These are phyloP conservation scores for Cutaneotrichosporon cutaneum DNA, from an alignment of 1,284 basidiomycete genomes.

Conservation along the genomic window DNA sequence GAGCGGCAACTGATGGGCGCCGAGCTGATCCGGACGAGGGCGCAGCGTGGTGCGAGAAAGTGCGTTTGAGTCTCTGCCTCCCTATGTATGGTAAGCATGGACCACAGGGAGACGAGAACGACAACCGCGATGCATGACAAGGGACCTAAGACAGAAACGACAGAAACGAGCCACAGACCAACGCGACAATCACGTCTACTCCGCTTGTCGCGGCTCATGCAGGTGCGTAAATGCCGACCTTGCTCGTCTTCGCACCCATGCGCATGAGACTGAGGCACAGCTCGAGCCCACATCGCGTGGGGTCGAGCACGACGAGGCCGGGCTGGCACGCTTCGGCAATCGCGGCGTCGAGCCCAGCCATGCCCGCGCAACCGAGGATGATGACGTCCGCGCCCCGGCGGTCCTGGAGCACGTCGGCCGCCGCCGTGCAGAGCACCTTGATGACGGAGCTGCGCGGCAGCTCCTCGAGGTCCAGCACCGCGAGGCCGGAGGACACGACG, in stretches of 20 bases:
- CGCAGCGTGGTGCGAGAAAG: too few relatives aligned
- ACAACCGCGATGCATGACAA: not conserved
- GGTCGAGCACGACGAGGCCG: conserved; percentile 55
- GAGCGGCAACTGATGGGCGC: too few relatives aligned
- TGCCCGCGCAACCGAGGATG: conserved; percentile 58
- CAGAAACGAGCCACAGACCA: not conserved
- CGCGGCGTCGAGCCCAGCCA: conserved; percentile 56
- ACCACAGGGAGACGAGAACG: not conserved
- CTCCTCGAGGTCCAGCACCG: conserved; percentile 55
- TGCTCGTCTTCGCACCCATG: conserved; percentile 33
- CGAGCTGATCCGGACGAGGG: too few relatives aligned
- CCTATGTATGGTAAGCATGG: not conserved
- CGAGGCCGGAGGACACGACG: conserved; percentile 55
- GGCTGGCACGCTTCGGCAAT: conserved; percentile 40
- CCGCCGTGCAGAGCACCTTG: conserved; percentile 45
- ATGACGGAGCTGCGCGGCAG: conserved; percentile 50
- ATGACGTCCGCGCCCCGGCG: conserved; percentile 53
- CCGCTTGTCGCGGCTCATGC: not conserved
- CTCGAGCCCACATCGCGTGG: conserved; percentile 51
- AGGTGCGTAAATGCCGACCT: conserved; percentile 31
- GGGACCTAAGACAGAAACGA: not conserved
- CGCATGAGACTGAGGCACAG: conserved; percentile 33
- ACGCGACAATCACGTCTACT: too few relatives aligned
- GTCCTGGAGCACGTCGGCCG: conserved; percentile 36
- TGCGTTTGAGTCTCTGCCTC: too few relatives aligned